phyloP scores from a whole-genome alignment of 2,329 filamentous ascomycete genomes.

The Teratosphaeria destructans region DNA sequence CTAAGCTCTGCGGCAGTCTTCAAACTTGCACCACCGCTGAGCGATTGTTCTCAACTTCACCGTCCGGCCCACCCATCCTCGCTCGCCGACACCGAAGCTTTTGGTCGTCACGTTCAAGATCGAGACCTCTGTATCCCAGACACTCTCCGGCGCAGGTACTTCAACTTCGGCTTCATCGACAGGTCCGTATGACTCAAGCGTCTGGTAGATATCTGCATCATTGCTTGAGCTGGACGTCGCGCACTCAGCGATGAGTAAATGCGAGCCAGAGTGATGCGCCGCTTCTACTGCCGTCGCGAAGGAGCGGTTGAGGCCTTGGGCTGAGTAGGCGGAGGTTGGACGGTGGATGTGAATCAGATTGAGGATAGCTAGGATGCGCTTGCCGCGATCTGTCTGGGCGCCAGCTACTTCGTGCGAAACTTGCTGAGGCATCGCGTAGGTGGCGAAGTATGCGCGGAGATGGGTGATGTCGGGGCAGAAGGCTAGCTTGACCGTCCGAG shows the following conservation, averaged over 20 bases:
- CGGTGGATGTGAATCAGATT: conserved; percentile 56
- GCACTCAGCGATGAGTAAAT: conserved; percentile 35
- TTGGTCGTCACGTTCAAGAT: conserved; percentile 39
- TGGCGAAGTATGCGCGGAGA: conserved; percentile 60
- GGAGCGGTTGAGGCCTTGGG: conserved; percentile 57
- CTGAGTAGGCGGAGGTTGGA: conserved; percentile 62
- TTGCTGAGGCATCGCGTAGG: conserved; percentile 2
- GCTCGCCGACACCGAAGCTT: conserved; percentile 27
- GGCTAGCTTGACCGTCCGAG: conserved; percentile 56
- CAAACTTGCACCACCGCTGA: conserved; percentile 34
- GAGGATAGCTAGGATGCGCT: conserved; percentile 47
- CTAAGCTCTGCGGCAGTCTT: conserved; percentile 1
- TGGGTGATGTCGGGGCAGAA: conserved; percentile 69
- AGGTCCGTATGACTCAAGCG: neutral
- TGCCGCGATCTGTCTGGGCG: neutral
- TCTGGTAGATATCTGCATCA: neutral
- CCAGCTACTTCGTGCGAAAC: conserved; percentile 1
- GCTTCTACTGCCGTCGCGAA: conserved; percentile 54
- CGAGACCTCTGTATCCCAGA: conserved; percentile 37
- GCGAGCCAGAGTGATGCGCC: conserved; percentile 30
- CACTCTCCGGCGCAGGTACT: neutral
- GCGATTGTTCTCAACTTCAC: conserved; percentile 33
- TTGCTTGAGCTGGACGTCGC: conserved; percentile 2
- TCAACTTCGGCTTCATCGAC: neutral
- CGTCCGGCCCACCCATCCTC: conserved; percentile 40